Evolutionary conservation across 1,284 basidiomycete species (phyloP).

Genomic region (Ceratobasidium sp.): DNA sequence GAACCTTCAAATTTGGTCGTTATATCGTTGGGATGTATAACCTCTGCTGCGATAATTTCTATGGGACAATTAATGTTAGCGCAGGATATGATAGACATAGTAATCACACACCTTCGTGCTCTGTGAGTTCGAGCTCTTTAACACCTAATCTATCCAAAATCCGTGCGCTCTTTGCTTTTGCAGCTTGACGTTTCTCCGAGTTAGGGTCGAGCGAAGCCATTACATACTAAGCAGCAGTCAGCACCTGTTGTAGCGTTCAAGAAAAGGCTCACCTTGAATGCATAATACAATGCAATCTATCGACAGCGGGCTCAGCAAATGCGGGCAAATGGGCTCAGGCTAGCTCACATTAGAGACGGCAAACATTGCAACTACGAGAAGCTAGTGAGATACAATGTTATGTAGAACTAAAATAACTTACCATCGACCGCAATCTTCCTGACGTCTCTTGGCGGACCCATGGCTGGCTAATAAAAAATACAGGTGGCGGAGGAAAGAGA

Average conservation of each 20-base stretch:
- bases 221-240: slow-evolving; percentile 56
- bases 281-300: slow-evolving; percentile 68
- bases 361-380: slow-evolving; percentile 68
- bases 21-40: slow-evolving; percentile 90
- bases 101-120: slow-evolving; percentile 79
- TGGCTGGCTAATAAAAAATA: slow-evolving; percentile 19
- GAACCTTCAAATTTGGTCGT: slow-evolving; percentile 78
- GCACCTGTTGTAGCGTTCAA: not conserved
- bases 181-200: slow-evolving; percentile 55
- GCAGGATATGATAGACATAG: not conserved
- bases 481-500: slow-evolving; percentile 33
- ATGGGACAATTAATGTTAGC: slow-evolving; percentile 39
- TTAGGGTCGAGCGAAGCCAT: slow-evolving; percentile 55
- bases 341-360: slow-evolving; percentile 73
- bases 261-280: slow-evolving; percentile 54
- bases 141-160: slow-evolving; percentile 82
- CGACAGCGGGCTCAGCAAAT: slow-evolving; percentile 11
- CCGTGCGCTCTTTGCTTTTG: slow-evolving; percentile 77
- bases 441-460: slow-evolving; percentile 54
- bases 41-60: slow-evolving; percentile 86
- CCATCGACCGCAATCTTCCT: slow-evolving; percentile 62
- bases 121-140: slow-evolving; percentile 76
- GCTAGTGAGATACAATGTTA: slow-evolving; percentile 18
- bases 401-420: slow-evolving; percentile 52
- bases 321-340: not conserved